A percentile compares a stretch with the other conserved stretches of the same genome.
These are phyloP conservation scores for Macrotyloma uniflorum DNA, from an alignment of 306 rosid genomes.

Conservation along the genomic window DNA sequence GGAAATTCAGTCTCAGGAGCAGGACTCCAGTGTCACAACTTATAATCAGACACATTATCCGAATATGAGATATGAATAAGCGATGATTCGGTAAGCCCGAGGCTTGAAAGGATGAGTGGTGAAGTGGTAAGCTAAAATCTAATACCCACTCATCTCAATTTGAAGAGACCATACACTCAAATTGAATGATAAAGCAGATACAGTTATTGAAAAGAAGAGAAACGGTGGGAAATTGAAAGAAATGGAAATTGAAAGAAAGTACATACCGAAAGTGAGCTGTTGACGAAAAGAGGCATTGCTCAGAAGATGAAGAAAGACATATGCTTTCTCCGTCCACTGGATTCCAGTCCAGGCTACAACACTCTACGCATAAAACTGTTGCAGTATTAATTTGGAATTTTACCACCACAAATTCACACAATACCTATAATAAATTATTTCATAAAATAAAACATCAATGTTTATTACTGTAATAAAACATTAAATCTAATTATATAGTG, in stretches of 20 bases:
- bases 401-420: too few species aligned
- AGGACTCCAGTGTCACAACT: not conserved
- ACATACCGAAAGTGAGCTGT: not conserved
- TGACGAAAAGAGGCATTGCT: not conserved
- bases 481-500: too few species aligned
- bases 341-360: too few species aligned
- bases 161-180: not conserved
- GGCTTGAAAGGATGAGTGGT: not conserved
- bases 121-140: slow-evolving; percentile 1
- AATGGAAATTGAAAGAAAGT: not conserved
- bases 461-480: too few species aligned
- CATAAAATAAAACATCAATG: too few species aligned
- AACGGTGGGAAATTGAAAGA: not conserved
- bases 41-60: not conserved
- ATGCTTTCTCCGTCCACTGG: not conserved
- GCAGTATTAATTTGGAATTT: too few species aligned
- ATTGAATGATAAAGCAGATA: not conserved
- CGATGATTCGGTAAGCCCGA: not conserved
- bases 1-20: not conserved
- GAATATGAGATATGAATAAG: not conserved
- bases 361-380: too few species aligned
- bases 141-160: not conserved
- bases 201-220: not conserved
- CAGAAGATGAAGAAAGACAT: not conserved
- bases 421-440: too few species aligned